Evolutionary conservation across 768 basidiomycete species (phyloP).

Genomic region (Saitozyma podzolica): DNA sequence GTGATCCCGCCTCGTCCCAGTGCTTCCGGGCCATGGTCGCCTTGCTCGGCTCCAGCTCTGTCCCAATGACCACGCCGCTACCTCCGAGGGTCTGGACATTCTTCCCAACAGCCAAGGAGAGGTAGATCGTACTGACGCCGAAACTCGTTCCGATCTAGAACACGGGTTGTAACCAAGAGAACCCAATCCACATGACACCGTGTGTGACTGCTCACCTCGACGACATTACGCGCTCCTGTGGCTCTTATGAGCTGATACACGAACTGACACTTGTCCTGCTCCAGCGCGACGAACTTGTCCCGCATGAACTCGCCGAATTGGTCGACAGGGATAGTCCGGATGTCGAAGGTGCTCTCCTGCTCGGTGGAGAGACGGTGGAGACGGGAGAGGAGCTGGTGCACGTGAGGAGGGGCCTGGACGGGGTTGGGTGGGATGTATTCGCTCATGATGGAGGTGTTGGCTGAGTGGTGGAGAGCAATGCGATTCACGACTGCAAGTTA

Average conservation of each 20-base stretch:
- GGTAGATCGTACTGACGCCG: slow-evolving; percentile 37
- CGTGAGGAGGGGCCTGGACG: slow-evolving; percentile 10
- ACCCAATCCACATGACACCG: not conserved
- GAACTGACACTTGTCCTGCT: slow-evolving; percentile 29
- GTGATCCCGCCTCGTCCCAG: slow-evolving; percentile 19
- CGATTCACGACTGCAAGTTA: too few species aligned
- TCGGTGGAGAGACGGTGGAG: slow-evolving; percentile 18
- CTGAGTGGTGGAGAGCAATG: too few species aligned
- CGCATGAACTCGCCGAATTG: slow-evolving; percentile 18
- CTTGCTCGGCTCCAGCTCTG: slow-evolving; percentile 30
- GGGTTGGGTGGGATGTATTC: slow-evolving; percentile 1
- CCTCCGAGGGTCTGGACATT: slow-evolving; percentile 7
- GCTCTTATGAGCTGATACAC: slow-evolving; percentile 25
- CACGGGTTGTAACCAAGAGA: not conserved
- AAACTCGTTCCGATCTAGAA: slow-evolving; percentile 30
- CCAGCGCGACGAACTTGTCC: slow-evolving; percentile 34
- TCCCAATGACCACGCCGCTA: slow-evolving; percentile 21
- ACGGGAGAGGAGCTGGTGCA: slow-evolving; percentile 13
- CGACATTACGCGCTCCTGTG: slow-evolving; percentile 24
- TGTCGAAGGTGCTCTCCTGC: slow-evolving; percentile 17
- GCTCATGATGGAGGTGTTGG: too few species aligned
- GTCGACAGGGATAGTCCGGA: slow-evolving; percentile 5
- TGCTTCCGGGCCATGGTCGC: slow-evolving; percentile 15
- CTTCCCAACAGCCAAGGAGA: slow-evolving; percentile 23
- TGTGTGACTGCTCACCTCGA: slow-evolving; percentile 21